phyloP scores from a whole-genome alignment of 2,329 filamentous ascomycete genomes.

The Trichoderma gracile region DNA sequence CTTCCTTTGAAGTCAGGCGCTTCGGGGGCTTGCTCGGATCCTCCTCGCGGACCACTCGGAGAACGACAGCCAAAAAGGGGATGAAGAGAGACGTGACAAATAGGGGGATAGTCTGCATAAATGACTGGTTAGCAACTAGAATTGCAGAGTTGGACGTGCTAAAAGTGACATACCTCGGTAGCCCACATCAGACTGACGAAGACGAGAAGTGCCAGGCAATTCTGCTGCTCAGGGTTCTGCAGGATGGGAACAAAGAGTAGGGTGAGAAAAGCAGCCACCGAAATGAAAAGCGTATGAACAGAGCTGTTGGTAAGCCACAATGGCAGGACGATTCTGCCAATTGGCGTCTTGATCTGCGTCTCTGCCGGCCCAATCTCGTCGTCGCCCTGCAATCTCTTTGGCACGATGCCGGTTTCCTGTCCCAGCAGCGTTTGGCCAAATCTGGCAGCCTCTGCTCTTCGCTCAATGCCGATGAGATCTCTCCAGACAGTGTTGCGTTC shows the following conservation, averaged over 20 bases:
- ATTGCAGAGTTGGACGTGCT: background rate
- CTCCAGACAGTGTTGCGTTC: constrained; percentile 98
- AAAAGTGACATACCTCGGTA: constrained; percentile 68
- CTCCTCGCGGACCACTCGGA: constrained; percentile 80
- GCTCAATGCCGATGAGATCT: constrained; percentile 97
- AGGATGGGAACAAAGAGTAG: constrained; percentile 79
- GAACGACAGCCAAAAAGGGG: constrained; percentile 85
- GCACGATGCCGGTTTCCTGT: constrained; percentile 65
- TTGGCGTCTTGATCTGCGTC: constrained; percentile 74
- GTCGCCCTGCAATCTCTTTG: constrained; percentile 80
- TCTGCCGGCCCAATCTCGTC: constrained; percentile 62
- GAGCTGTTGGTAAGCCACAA: constrained; percentile 81
- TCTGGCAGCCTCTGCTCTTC: constrained; percentile 90
- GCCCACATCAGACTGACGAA: constrained; percentile 96
- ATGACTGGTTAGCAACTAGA: background rate
- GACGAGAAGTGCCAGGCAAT: constrained; percentile 88
- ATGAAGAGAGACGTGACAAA: constrained; percentile 95
- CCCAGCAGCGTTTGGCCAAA: constrained; percentile 84
- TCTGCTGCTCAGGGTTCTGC: constrained; percentile 86
- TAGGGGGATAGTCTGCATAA: constrained; percentile 78
- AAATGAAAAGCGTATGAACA: constrained; percentile 72
- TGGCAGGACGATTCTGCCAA: constrained; percentile 75
- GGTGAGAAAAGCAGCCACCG: constrained; percentile 71
- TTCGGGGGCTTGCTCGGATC: constrained; percentile 56
- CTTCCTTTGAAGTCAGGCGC: constrained; percentile 75